Base-by-base conservation (phyloP, 768 basidiomycete species). In the Mycena polygramma region DNA sequence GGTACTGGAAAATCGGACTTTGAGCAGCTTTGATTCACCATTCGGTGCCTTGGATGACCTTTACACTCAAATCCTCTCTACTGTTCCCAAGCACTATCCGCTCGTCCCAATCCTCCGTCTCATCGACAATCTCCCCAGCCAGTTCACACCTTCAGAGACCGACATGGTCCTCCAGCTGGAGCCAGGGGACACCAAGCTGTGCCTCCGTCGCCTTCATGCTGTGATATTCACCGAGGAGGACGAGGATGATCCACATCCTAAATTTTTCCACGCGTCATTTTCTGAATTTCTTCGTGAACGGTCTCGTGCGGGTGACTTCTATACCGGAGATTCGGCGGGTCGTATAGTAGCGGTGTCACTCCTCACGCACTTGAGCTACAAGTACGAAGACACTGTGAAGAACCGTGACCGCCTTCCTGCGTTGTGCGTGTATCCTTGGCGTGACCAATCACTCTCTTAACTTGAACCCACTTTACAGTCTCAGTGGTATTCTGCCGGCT, bases 121-220 rank as follows among this genome's bases (percentile, higher is more conserved):
- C 24, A 43, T 58, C 15, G 39, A 26, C 26, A 26, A 10, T 22
- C 30, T 45, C 54, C 19, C 7, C 7, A 1, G n/a, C n/a, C n/a
- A n/a, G n/a, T n/a, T n/a, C n/a, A n/a, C 2, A 9, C 43, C 45
- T 11, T 20, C 5, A 15, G 19, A 61, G 2, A 61, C 49, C n/a
- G 59, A 61, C 26, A 4, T 7, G 48, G 46, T 61, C 4, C 59
- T 61, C 22, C 41, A 22, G 36, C 15, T 49, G 35, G 46, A 61
- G 20, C 5, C 46, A 2, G 59, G 59, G 4, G 59, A 61, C 19
- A 35, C 43, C n/a, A 4, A 4, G 30, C n/a, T 61, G 26, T 35
- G 35, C 43, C 59, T 61, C 26, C 59, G 59, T 61, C 30, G 59
- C 20, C 46, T 61, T 9, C 48, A 61, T 61, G 48, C 59, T 9